Conservation (phyloP, 2,329 filamentous ascomycete genomes). For the Talaromyces piceae region DNA sequence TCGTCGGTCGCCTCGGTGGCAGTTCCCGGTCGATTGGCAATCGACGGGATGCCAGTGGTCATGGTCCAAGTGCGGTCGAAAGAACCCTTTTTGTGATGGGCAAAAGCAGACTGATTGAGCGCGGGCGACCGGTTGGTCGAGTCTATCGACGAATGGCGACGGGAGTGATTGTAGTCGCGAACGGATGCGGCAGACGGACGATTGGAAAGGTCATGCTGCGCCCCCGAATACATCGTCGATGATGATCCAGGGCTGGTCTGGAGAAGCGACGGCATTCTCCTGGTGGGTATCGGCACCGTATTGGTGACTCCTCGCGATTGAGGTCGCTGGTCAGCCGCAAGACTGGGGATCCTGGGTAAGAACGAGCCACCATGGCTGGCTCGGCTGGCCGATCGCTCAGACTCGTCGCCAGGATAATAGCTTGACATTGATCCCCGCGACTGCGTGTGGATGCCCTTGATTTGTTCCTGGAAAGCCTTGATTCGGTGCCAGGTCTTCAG, state of each 20-base stretch:
- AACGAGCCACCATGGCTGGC: conserved; percentile 31
- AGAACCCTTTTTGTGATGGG: conserved; percentile 50
- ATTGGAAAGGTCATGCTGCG: conserved; percentile 33
- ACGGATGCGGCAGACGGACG: conserved; percentile 74
- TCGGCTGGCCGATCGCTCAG: conserved; percentile 39
- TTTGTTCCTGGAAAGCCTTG: conserved; percentile 81
- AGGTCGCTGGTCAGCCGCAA: conserved; percentile 26
- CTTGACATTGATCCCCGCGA: conserved; percentile 31
- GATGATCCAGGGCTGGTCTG: conserved; percentile 35
- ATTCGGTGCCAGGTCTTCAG: conserved; percentile 97
- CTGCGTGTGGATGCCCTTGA: conserved; percentile 52
- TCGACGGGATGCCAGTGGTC: conserved; percentile 30
- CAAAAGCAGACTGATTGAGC: conserved; percentile 20
- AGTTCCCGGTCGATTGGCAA: conserved; percentile 27
- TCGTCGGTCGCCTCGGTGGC: conserved; percentile 22
- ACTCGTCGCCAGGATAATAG: conserved; percentile 34
- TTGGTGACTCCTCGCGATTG: conserved; percentile 20
- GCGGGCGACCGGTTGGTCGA: conserved; percentile 42
- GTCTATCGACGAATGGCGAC: conserved; percentile 82
- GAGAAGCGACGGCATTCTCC: conserved; percentile 20
- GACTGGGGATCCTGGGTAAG: conserved; percentile 38
- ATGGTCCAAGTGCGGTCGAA: conserved; percentile 55
- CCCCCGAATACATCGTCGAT: conserved; percentile 36
- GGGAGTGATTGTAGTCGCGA: conserved; percentile 72
- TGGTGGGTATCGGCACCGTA: conserved; percentile 23